Percentiles rank a stretch among this genome's conserved stretches.
These are phyloP conservation scores for Aegilops bicornis DNA, from an alignment of 176 grass and related monocot genomes.

Conservation along the genomic window DNA sequence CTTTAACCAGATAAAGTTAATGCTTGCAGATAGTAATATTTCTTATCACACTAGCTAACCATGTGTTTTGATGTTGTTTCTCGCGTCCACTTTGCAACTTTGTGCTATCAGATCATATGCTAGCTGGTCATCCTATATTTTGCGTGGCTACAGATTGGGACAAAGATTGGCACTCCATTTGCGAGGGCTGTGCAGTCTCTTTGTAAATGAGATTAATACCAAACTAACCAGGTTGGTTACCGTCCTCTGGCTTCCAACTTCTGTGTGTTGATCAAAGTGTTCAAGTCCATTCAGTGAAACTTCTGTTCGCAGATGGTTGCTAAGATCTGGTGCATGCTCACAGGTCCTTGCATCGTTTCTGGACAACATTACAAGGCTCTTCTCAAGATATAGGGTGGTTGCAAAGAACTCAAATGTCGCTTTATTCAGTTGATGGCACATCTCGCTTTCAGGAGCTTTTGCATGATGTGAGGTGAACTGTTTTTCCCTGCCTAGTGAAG, in stretches of 20 bases:
- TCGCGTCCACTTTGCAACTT: background rate
- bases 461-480: conserved; percentile 55
- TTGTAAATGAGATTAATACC: conserved; percentile 23
- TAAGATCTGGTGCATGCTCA: conserved; percentile 20
- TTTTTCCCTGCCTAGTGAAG: background rate
- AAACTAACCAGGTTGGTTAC: conserved; percentile 39
- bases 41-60: background rate
- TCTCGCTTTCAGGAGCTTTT: conserved; percentile 64
- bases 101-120: conserved; percentile 30
- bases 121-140: conserved; percentile 18
- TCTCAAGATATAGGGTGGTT: conserved; percentile 86
- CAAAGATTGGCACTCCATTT: conserved; percentile 47
- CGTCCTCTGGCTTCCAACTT: background rate
- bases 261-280: background rate
- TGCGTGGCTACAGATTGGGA: conserved; percentile 38
- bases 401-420: conserved; percentile 52
- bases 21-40: background rate
- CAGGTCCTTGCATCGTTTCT: conserved; percentile 67
- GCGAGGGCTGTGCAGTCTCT: conserved; percentile 31
- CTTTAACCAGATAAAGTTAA: conserved; percentile 1
- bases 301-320: background rate
- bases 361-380: conserved; percentile 79
- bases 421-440: conserved; percentile 65
- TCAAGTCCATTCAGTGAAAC: background rate
- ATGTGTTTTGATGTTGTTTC: background rate